phyloP scores from a whole-genome alignment of 2,329 filamentous ascomycete species.

The Clonostachys solani region DNA sequence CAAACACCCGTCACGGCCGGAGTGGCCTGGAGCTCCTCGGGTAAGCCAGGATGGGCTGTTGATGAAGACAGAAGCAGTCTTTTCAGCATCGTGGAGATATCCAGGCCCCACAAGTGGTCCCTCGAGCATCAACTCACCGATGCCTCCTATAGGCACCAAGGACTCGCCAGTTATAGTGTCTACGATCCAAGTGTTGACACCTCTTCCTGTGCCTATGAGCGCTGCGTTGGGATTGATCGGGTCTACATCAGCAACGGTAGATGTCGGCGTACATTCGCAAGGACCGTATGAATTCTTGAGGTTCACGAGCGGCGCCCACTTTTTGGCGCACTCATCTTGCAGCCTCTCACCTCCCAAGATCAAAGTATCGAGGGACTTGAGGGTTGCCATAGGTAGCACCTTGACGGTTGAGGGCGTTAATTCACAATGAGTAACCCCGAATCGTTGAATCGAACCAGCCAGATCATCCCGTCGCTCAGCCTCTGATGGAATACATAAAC shows the following conservation, averaged over 20 bases:
- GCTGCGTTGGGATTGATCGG: constrained; percentile 5
- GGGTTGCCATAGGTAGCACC: neutral
- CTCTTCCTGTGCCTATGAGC: constrained; percentile 3
- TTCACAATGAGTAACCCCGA: constrained; percentile 4
- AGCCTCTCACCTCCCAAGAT: constrained; percentile 23
- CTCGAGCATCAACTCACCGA: constrained; percentile 38
- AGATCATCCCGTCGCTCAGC: constrained; percentile 6
- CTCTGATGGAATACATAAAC: constrained; percentile 9
- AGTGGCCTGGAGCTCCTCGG: neutral
- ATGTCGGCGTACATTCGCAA: constrained; percentile 38
- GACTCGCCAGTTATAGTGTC: constrained; percentile 4
- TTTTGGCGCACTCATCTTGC: constrained; percentile 22
- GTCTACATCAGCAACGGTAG: constrained; percentile 10
- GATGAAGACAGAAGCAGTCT: constrained; percentile 3
- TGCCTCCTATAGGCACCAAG: neutral
- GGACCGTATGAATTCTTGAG: constrained; percentile 30
- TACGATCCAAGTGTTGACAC: constrained; percentile 12
- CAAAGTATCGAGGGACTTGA: constrained; percentile 4
- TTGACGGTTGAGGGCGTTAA: constrained; percentile 8
- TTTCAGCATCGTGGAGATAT: constrained; percentile 4
- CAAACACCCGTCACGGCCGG: constrained; percentile 2
- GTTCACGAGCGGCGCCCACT: constrained; percentile 27
- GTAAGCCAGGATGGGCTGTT: constrained; percentile 1
- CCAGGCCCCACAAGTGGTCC: constrained; percentile 46
- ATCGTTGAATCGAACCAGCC: constrained; percentile 19